These are phyloP conservation scores for Laetiporus sulphureus DNA, from an alignment of 1,284 basidiomycete species.

Conservation along the genomic window DNA sequence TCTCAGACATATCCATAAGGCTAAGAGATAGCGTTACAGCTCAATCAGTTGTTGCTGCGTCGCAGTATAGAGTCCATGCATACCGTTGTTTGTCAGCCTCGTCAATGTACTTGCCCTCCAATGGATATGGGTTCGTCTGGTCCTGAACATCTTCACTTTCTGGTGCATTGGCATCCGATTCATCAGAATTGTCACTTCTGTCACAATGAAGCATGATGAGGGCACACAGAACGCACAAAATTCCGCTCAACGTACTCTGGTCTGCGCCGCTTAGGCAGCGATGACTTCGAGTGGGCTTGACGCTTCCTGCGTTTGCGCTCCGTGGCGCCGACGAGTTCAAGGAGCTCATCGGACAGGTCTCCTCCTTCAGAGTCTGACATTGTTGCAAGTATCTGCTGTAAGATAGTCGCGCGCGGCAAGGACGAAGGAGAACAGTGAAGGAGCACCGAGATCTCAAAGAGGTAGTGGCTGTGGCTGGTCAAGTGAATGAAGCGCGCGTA, in stretches of 20 bases:
- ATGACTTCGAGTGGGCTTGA: slow-evolving; percentile 28
- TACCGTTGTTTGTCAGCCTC: slow-evolving; percentile 78
- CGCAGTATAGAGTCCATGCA: too few species aligned
- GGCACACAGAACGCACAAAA: too few species aligned
- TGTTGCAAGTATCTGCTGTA: slow-evolving; percentile 4
- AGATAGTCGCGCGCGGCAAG: not conserved
- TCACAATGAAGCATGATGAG: too few species aligned
- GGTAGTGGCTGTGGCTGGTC: too few species aligned
- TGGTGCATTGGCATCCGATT: slow-evolving; percentile 44
- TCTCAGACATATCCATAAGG: slow-evolving; percentile 74
- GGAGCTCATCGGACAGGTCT: slow-evolving; percentile 63
- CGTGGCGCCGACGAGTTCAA: slow-evolving; percentile 56
- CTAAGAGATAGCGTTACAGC: slow-evolving; percentile 33
- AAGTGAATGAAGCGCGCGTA: too few species aligned
- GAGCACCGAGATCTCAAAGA: too few species aligned
- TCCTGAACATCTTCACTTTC: slow-evolving; percentile 53
- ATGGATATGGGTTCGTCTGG: slow-evolving; percentile 70
- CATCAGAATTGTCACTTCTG: slow-evolving; percentile 11
- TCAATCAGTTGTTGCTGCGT: slow-evolving; percentile 1
- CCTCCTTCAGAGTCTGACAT: slow-evolving; percentile 73
- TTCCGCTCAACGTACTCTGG: slow-evolving; percentile 43
- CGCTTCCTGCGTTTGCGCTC: slow-evolving; percentile 46
- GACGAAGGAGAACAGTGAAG: not conserved
- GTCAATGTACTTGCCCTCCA: slow-evolving; percentile 87
- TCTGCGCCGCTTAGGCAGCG: slow-evolving; percentile 42